Evolutionary conservation across 1,284 basidiomycete species (phyloP), one percentile per base, ranked within the genome.

Genomic region (Cryptococcus sp.): DNA sequence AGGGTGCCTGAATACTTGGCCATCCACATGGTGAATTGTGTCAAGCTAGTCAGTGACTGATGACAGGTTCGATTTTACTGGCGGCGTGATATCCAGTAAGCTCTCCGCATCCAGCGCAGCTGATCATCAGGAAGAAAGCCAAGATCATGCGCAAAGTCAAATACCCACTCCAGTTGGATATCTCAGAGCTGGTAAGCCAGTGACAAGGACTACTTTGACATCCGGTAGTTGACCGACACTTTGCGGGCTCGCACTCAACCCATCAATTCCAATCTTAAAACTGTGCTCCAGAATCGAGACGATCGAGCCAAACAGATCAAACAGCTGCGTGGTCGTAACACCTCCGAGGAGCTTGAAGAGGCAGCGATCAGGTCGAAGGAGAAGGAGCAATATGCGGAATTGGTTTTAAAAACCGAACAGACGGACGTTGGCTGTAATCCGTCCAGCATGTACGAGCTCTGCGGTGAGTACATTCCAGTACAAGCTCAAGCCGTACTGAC

Each of bases 101-200:
- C 58, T 16, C 7, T 11, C 10, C 3, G 16, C 2, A 18, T 37
- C 16, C 34, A 2, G 23, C 31, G 42, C 37, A 37, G 7, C 50
- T 45, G 40, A 44, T 22, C 1, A 21, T 3, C 37, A 64, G 65
- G 53, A 92, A 91, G 78, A 93, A 92, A 67, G 84, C 88, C 1
- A 93, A 93, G 76, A 91, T 93, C 69, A 89, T 93, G 89, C 85
- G 92, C 53, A 90, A 88, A 78, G 93, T 98, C 59, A 96, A 93
- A 74, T 98, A 96, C 75, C 86, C 73, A 2, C 50, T 73, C 28
- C 77, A 94, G 63, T 85, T 93, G 43, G 93, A 98, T 64, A 87
- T 86, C 0, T 75, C 88, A 23, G 91, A 94, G 44, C 79, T 97
- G 39, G 82, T 68, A 25, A 51, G 66, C 56, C 4, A 34, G 14